Conservation (phyloP, 2,329 filamentous ascomycete genomes). For the Colletotrichum australisinense region DNA sequence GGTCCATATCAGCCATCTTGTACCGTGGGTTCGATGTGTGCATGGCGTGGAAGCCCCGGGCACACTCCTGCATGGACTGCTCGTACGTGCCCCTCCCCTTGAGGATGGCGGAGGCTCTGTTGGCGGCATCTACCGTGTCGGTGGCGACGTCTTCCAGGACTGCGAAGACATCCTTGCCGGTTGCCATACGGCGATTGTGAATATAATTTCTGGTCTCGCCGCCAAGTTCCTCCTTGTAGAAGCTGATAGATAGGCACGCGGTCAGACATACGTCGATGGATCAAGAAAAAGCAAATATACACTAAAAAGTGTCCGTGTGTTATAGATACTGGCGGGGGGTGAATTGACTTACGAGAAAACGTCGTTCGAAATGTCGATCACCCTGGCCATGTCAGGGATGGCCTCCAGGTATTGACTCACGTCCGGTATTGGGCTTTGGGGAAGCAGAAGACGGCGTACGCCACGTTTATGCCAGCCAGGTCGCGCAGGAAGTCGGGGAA, state of each 20-base stretch:
- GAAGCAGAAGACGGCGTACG: slow-evolving; percentile 39
- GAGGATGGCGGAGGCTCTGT: slow-evolving; percentile 34
- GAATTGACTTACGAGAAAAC: slow-evolving; percentile 38
- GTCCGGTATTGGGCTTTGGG: slow-evolving; percentile 36
- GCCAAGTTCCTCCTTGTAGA: slow-evolving; percentile 39
- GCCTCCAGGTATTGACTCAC: slow-evolving; percentile 37
- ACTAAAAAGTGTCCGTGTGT: too few relatives aligned
- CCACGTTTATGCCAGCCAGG: slow-evolving; percentile 38
- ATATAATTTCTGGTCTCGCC: slow-evolving; percentile 38
- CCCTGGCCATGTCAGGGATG: slow-evolving; percentile 39
- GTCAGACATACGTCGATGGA: neutral
- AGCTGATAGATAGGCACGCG: slow-evolving; percentile 18
- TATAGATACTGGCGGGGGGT: neutral
- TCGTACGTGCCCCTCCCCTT: slow-evolving; percentile 37
- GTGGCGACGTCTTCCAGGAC: slow-evolving; percentile 31
- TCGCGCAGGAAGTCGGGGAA: slow-evolving; percentile 38
- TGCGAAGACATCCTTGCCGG: slow-evolving; percentile 10
- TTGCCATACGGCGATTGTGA: slow-evolving; percentile 35
- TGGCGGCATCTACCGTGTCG: slow-evolving; percentile 32
- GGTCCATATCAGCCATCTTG: slow-evolving; percentile 35
- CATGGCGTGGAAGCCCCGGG: slow-evolving; percentile 38
- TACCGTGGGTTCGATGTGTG: slow-evolving; percentile 38
- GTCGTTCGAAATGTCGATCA: slow-evolving; percentile 39
- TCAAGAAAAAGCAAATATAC: too few relatives aligned
- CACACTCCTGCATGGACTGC: slow-evolving; percentile 34